Conservation (phyloP, 345 rosid species). For the Stellera chamaejasme region DNA sequence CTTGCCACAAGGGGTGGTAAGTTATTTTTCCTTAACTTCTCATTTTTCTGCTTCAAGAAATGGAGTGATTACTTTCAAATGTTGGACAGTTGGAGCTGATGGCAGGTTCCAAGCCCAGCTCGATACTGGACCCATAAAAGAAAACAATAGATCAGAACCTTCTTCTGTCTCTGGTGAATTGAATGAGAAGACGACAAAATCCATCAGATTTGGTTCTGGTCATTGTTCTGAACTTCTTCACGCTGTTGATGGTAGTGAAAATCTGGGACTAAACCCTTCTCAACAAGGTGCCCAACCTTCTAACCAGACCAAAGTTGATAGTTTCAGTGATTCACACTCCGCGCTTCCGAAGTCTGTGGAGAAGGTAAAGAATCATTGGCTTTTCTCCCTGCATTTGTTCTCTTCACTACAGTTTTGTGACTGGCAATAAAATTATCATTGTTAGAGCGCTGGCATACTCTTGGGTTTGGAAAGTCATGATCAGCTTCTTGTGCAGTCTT, state of each 20-base stretch:
- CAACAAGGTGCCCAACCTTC: slow-evolving; percentile 1
- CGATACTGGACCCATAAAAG: slow-evolving; percentile 10
- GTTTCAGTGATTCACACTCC: slow-evolving; percentile 6
- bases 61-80: not conserved
- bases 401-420: not conserved
- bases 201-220: not conserved
- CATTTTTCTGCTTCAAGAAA: not conserved
- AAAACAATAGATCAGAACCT: slow-evolving; percentile 3
- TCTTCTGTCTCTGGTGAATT: not conserved
- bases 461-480: slow-evolving; percentile 21
- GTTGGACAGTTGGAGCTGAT: slow-evolving; percentile 11
- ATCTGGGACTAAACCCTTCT: slow-evolving; percentile 2
- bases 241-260: slow-evolving; percentile 1
- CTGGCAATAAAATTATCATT: slow-evolving; percentile 4
- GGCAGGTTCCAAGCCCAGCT: slow-evolving; percentile 21
- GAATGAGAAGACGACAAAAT: not conserved
- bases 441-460: slow-evolving; percentile 26
- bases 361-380: slow-evolving; percentile 13
- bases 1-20: not conserved
- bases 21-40: not conserved
- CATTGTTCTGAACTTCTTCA: not conserved
- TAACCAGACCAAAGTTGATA: slow-evolving; percentile 5
- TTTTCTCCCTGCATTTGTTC: not conserved
- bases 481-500: slow-evolving; percentile 16
- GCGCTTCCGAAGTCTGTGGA: slow-evolving; percentile 14